Conservation (phyloP, 306 rosid species). For the Oemleria cerasiformis region DNA sequence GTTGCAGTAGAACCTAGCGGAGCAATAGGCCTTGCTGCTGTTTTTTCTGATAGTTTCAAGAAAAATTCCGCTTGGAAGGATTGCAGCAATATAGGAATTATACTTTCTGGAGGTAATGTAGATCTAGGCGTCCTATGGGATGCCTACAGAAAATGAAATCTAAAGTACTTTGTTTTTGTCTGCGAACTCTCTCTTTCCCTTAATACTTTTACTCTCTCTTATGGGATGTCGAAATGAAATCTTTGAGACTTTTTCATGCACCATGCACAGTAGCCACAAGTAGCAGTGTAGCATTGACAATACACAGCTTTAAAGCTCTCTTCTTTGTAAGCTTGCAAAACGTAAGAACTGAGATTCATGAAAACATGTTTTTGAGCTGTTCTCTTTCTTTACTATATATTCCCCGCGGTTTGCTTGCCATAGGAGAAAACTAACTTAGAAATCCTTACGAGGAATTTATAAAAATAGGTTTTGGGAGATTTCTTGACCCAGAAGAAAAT, state of each 20-base stretch:
- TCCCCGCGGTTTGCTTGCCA: neutral
- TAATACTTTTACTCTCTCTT: neutral
- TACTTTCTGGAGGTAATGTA: conserved; percentile 86
- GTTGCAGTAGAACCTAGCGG: conserved; percentile 88
- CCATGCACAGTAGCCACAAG: neutral
- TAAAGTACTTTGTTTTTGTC: neutral
- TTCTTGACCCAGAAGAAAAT: too few relatives aligned
- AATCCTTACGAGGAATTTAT: too few relatives aligned
- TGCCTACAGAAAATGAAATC: conserved; percentile 45
- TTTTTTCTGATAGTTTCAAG: conserved; percentile 71
- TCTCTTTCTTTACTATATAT: neutral
- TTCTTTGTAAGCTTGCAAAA: neutral
- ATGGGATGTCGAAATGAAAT: neutral
- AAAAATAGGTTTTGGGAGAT: too few relatives aligned
- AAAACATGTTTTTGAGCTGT: neutral
- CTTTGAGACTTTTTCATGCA: neutral
- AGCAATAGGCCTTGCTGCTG: conserved; percentile 94
- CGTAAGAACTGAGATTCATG: neutral
- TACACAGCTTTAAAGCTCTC: neutral
- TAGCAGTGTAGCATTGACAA: neutral
- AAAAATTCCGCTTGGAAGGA: conserved; percentile 64
- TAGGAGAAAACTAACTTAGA: neutral
- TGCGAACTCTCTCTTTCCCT: conserved; percentile 17
- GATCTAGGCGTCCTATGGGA: conserved; percentile 72
- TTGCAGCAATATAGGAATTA: conserved; percentile 65